phyloP scores from a whole-genome alignment of 2,329 filamentous ascomycete species.

The Xylariaceae sp. region DNA sequence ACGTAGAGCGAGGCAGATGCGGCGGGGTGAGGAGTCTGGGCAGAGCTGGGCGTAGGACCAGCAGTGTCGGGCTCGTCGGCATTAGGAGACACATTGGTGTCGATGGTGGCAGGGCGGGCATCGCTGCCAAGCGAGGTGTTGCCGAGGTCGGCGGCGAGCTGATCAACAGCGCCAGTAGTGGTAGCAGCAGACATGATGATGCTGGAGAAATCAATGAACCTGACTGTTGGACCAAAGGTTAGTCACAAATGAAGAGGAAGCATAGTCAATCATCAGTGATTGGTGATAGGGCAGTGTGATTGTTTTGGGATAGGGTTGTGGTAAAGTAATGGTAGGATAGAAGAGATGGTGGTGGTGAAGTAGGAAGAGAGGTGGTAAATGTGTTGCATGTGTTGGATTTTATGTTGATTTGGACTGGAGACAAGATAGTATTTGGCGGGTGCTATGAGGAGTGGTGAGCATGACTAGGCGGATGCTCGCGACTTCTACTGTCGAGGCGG shows the following conservation, averaged over 20 bases:
- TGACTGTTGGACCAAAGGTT: constrained; percentile 12
- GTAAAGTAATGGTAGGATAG: too few relatives aligned
- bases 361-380: too few relatives aligned
- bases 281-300: too few relatives aligned
- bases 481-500: too few relatives aligned
- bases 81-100: constrained; percentile 64
- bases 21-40: constrained; percentile 68
- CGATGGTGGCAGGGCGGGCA: constrained; percentile 63
- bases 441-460: too few relatives aligned
- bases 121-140: constrained; percentile 68
- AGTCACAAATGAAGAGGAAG: constrained; percentile 12
- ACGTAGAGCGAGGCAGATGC: constrained; percentile 98
- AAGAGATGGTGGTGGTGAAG: too few relatives aligned
- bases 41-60: constrained; percentile 67
- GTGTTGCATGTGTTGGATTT: too few relatives aligned
- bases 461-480: too few relatives aligned
- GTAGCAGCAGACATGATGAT: constrained; percentile 56
- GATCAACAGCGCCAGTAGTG: constrained; percentile 63
- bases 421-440: too few relatives aligned
- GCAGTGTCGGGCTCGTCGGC: constrained; percentile 60
- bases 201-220: constrained; percentile 19
- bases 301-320: too few relatives aligned
- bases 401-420: too few relatives aligned
- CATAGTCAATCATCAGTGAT: background rate
- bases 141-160: constrained; percentile 74